Conservation (phyloP, 352 stramenopile species). For the Phytopythium cucurbitacearum region DNA sequence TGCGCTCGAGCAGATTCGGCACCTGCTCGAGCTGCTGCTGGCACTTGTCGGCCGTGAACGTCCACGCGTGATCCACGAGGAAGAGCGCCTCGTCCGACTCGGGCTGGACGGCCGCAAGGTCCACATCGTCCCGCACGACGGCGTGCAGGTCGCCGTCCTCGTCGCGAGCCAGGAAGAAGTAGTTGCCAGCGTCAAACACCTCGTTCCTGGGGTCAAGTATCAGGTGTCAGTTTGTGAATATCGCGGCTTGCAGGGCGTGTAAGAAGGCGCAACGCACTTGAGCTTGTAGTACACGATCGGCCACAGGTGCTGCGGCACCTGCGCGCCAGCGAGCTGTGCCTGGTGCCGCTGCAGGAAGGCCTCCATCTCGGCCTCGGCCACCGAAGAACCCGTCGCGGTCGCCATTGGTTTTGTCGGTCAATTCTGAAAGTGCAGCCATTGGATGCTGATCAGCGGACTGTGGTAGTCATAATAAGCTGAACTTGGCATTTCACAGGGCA, state of each 20-base stretch:
- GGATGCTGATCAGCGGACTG: no score
- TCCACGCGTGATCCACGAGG: constrained; percentile 54
- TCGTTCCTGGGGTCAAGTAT: constrained; percentile 23
- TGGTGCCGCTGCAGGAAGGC: constrained; percentile 39
- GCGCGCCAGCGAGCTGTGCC: constrained; percentile 30
- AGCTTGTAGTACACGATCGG: constrained; percentile 46
- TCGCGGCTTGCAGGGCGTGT: background rate
- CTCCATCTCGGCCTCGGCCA: constrained; percentile 36
- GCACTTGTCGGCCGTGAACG: constrained; percentile 39
- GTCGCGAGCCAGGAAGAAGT: constrained; percentile 41
- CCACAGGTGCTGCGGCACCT: constrained; percentile 38
- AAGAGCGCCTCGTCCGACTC: constrained; percentile 38
- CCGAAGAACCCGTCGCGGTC: background rate
- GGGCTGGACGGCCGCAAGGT: constrained; percentile 25
- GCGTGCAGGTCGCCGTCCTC: constrained; percentile 41
- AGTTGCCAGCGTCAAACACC: constrained; percentile 41
- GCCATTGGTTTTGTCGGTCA: constrained; percentile 1
- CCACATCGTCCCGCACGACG: constrained; percentile 41
- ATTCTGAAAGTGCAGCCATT: background rate
- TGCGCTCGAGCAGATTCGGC: constrained; percentile 31
- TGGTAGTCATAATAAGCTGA: no score
- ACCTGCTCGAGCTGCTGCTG: constrained; percentile 24
- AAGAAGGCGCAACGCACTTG: constrained; percentile 18
- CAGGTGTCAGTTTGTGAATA: background rate
- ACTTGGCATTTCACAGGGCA: no score